phyloP scores from a whole-genome alignment of 2,329 filamentous ascomycete species.

The Sporothrix euskadiensis region DNA sequence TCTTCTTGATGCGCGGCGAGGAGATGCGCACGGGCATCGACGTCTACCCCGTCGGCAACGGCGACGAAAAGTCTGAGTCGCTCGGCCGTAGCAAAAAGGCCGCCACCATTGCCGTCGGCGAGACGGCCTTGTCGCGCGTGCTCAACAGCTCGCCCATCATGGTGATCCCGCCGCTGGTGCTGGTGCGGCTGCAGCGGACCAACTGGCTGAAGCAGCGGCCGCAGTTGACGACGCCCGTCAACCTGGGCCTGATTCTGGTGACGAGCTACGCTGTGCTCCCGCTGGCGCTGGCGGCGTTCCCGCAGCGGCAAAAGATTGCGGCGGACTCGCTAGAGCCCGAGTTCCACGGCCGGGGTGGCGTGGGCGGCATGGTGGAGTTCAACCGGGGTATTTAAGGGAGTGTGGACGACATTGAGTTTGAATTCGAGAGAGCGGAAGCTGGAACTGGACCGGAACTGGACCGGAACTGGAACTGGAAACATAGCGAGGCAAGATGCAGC shows the following conservation, averaged over 20 bases:
- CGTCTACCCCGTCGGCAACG: constrained; percentile 68
- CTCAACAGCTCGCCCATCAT: constrained; percentile 96
- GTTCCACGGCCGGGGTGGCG: constrained; percentile 79
- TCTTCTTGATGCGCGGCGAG: constrained; percentile 95
- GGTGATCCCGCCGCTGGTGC: constrained; percentile 84
- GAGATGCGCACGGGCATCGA: constrained; percentile 94
- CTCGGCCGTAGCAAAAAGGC: constrained; percentile 87
- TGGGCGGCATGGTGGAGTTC: constrained; percentile 85
- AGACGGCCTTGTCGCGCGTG: constrained; percentile 89
- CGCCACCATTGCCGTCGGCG: constrained; percentile 83
- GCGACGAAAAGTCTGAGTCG: constrained; percentile 62
- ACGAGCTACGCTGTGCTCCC: constrained; percentile 89
- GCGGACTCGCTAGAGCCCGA: constrained; percentile 78
- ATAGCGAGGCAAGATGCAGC: background rate
- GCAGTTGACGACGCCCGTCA: constrained; percentile 75
- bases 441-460: background rate
- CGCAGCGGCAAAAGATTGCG: constrained; percentile 80
- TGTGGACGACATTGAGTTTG: background rate
- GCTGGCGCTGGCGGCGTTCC: constrained; percentile 86
- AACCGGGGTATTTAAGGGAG: constrained; percentile 77
- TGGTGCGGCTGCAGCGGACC: constrained; percentile 81
- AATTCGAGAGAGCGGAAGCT: background rate
- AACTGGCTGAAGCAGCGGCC: constrained; percentile 79
- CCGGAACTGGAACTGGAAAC: background rate
- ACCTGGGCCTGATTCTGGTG: constrained; percentile 80